These are phyloP conservation scores for Papiliotrema flavescens DNA, from an alignment of 1,284 basidiomycete genomes.

Conservation along the genomic window DNA sequence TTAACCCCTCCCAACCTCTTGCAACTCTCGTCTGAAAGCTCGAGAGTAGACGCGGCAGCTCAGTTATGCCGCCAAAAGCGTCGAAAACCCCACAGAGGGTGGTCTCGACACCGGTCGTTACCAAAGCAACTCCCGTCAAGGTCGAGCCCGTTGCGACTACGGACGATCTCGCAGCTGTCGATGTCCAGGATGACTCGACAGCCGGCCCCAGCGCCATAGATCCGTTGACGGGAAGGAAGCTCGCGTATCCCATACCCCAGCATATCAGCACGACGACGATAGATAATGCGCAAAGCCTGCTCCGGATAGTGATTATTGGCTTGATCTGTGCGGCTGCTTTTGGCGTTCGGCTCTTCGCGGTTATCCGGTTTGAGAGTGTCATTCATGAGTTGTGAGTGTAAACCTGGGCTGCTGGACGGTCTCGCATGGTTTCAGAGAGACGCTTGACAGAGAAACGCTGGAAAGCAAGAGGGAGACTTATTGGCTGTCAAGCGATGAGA, in stretches of 20 bases:
- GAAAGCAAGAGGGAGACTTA: too few relatives aligned
- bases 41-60: background rate
- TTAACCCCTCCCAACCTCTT: too few relatives aligned
- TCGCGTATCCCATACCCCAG: conserved; percentile 45
- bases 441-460: too few relatives aligned
- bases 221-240: conserved; percentile 3
- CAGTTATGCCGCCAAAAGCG: conserved; percentile 7
- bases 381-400: conserved; percentile 94
- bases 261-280: conserved; percentile 58
- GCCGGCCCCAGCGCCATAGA: background rate
- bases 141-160: background rate
- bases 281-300: conserved; percentile 73
- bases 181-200: background rate
- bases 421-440: background rate
- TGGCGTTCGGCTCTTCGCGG: conserved; percentile 92
- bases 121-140: background rate
- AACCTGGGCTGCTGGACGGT: background rate
- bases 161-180: background rate
- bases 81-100: conserved; percentile 3
- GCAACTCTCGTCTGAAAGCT: too few relatives aligned
- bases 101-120: background rate
- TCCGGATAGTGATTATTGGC: conserved; percentile 79
- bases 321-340: conserved; percentile 91
- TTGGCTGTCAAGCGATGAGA: too few relatives aligned
- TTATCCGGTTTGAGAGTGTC: conserved; percentile 97